Evolutionary conservation across 2,329 filamentous ascomycete species (phyloP), one percentile per base, ranked within the genome.

Genomic region (Colletotrichum orchidophilum): DNA sequence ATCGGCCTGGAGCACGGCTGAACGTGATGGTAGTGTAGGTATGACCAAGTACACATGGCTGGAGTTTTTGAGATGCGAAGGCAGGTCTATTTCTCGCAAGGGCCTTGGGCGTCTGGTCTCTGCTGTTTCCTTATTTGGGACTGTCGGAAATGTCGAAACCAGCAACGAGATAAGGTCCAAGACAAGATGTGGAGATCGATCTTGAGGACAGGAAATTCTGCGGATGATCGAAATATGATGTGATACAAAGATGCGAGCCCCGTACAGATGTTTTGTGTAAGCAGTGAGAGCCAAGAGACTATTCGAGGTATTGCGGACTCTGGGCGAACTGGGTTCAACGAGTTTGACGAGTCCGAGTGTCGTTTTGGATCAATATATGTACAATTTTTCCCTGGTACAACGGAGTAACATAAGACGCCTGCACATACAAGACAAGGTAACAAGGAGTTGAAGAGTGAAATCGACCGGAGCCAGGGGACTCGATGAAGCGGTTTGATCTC

Each of bases 1-100:
- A 85, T 77, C 31, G 80, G 78, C 8, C 81, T 81, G 18, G 73
- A 73, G 74, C 85, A 87, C 6, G 85, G 83, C 27, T 80, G 76
- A 33, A 83, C 74, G 73, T 87, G 87, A 75, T 88, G 86, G 76
- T 87, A 83, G 75, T 88, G 86, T 52, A 87, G 79, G 74, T 85
- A 85, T 73, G 85, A 84, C 77, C 83, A 84, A 71, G 80, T 83
- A 74, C 86, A 88, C 87, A 88, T 88, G 50, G 13, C 53, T 31
- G 27, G 21, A 29, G 21, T 35, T 21, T 31, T 9, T 11, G 6
- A 13, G 18, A 6, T 2, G 21, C 13, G 8, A 12, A 15, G 21
- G 24, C 29, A 54, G 27, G n/a, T 5, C 11, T 35, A 42, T 24
- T 13, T 39, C 21, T n/a, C 15, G 21, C 18, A 21, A 58, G 1